A percentile compares a stretch with the other conserved stretches of the same genome.
phyloP scores from a whole-genome alignment of 2,329 filamentous ascomycete species.

The Ophiostoma quercus region DNA sequence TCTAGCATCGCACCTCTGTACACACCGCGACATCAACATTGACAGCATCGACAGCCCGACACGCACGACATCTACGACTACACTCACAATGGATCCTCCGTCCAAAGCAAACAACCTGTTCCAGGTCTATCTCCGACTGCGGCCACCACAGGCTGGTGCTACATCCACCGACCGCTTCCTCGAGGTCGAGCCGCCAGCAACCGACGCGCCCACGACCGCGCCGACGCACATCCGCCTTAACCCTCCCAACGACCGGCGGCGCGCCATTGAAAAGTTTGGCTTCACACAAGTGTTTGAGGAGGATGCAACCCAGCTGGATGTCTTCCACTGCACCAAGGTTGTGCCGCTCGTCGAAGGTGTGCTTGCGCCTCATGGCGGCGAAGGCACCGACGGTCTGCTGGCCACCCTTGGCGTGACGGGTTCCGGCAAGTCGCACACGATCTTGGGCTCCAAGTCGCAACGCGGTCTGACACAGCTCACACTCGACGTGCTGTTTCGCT shows the following conservation, averaged over 20 bases:
- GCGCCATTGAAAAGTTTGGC: conserved; percentile 86
- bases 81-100: conserved; percentile 36
- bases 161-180: conserved; percentile 63
- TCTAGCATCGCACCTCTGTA: background rate
- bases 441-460: conserved; percentile 79
- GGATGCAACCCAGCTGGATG: conserved; percentile 72
- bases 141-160: conserved; percentile 53
- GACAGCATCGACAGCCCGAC: background rate
- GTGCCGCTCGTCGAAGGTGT: conserved; percentile 74
- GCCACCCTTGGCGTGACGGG: conserved; percentile 92
- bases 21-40: background rate
- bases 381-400: conserved; percentile 81
- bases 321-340: conserved; percentile 77
- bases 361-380: conserved; percentile 63
- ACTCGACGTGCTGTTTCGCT: conserved; percentile 83
- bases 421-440: conserved; percentile 97
- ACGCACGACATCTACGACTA: background rate
- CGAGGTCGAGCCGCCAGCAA: conserved; percentile 58
- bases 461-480: conserved; percentile 87
- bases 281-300: conserved; percentile 95
- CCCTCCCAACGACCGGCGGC: conserved; percentile 77
- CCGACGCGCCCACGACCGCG: conserved; percentile 34
- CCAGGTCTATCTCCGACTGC: conserved; percentile 83
- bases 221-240: conserved; percentile 71
- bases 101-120: conserved; percentile 59